Conservation (phyloP, 768 basidiomycete genomes). For the Pulveroboletus sp. region DNA sequence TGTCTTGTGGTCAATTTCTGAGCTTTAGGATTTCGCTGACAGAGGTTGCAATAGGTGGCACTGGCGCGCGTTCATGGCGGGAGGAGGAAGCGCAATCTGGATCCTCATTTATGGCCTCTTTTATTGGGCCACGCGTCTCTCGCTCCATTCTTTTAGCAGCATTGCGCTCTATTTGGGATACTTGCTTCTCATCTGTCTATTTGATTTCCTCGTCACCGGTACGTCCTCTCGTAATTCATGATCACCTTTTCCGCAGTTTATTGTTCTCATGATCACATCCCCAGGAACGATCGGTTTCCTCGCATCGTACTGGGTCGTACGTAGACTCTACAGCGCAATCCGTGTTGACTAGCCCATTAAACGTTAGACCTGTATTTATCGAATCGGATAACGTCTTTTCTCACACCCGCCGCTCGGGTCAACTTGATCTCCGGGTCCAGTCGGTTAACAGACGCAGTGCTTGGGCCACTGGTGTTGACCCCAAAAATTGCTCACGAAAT, state of each 20-base stretch:
- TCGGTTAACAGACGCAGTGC: not conserved
- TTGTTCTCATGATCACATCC: not conserved
- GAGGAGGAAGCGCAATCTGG: constrained; percentile 93
- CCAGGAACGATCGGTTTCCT: constrained; percentile 88
- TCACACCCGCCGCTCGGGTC: too few species aligned
- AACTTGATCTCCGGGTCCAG: not conserved
- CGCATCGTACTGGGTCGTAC: constrained; percentile 87
- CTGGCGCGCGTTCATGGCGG: constrained; percentile 90
- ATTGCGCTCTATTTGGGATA: constrained; percentile 88
- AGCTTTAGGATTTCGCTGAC: constrained; percentile 1
- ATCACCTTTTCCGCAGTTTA: not conserved
- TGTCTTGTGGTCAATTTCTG: constrained; percentile 14
- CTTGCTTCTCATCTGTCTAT: constrained; percentile 72
- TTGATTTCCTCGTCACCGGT: constrained; percentile 89
- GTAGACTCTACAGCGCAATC: constrained; percentile 76
- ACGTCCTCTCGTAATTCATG: constrained; percentile 9
- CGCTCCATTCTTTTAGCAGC: constrained; percentile 76
- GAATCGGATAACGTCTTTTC: not conserved
- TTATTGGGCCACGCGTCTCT: constrained; percentile 85
- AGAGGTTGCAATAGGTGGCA: constrained; percentile 67
- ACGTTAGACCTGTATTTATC: constrained; percentile 9
- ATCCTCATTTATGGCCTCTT: constrained; percentile 83
- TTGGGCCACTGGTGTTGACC: too few species aligned
- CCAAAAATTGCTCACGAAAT: too few species aligned
- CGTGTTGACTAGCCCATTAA: constrained; percentile 55